Conservation (phyloP, 2,329 filamentous ascomycete genomes). For the Arthrocladium fulminans region DNA sequence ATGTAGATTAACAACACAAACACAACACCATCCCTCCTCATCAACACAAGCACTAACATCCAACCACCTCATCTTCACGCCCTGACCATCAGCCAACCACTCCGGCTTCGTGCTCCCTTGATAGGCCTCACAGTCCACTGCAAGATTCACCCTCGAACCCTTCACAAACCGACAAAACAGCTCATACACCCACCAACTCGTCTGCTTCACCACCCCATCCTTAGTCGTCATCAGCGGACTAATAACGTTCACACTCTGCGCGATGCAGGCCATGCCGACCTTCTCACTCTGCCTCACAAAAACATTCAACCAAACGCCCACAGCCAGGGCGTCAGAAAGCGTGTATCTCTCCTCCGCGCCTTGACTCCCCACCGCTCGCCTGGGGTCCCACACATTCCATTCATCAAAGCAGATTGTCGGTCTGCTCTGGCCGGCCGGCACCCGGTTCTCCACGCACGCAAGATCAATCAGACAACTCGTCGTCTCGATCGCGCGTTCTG, state of each 20-base stretch:
- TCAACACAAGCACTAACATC: constrained; percentile 34
- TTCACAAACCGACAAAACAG: constrained; percentile 66
- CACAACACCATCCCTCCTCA: constrained; percentile 51
- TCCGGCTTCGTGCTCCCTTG: constrained; percentile 43
- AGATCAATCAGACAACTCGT: constrained; percentile 61
- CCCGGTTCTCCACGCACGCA: constrained; percentile 55
- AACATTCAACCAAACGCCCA: constrained; percentile 65
- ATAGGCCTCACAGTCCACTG: constrained; percentile 57
- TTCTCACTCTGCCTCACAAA: constrained; percentile 63
- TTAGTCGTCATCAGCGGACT: constrained; percentile 64
- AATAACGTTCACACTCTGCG: constrained; percentile 70
- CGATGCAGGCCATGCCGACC: constrained; percentile 70
- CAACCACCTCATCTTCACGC: constrained; percentile 50
- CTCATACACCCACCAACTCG: constrained; percentile 65
- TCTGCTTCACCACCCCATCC: constrained; percentile 57
- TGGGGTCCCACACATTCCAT: constrained; percentile 76
- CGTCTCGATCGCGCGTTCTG: constrained; percentile 66
- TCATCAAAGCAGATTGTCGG: constrained; percentile 74
- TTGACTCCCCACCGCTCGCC: constrained; percentile 58
- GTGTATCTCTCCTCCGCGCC: constrained; percentile 69
- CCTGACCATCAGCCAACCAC: constrained; percentile 41
- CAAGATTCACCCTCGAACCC: constrained; percentile 57
- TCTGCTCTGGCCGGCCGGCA: constrained; percentile 48
- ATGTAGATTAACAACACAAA: constrained; percentile 66
- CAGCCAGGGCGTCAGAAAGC: constrained; percentile 66